Evolutionary conservation across 495 filamentous ascomycete genomes (phyloP), one percentile per base, ranked within the genome.

Genomic region (Hypoxylon fragiforme): DNA sequence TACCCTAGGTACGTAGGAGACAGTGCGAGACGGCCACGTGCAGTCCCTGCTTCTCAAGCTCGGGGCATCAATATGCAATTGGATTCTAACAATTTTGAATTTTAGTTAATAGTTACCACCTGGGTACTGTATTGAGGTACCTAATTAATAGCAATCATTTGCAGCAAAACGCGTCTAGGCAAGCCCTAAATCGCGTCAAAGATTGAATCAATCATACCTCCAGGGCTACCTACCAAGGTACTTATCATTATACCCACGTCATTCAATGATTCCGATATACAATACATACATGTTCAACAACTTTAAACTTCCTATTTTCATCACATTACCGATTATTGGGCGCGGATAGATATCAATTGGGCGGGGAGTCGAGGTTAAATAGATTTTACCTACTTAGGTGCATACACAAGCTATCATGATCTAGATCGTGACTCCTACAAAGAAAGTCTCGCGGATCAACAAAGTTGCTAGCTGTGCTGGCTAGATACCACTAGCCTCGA

Each of bases 21-120:
- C 50, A 50, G 50, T 50, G 57, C 45, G 44, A 50, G 13, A 42
- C 24, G 26, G 20, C 55, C 55, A 58, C 55, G 55, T 58, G 47
- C 36, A 15, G 15, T 35, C 57, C 57, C 44, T 54, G 57, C 22
- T 51, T n/a, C 43, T 11, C 20, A n/a, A n/a, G n/a, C n/a, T n/a
- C n/a, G n/a, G n/a, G 7, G 13, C 26, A 47, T 36, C 41, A 39
- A 50, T 42, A 51, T 50, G 24, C 16, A 51, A 57, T 50, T 44
- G 37, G n/a, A n/a, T n/a, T n/a, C n/a, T n/a, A n/a, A n/a, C n/a
- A n/a, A n/a, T n/a, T n/a, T n/a, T n/a, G n/a, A n/a, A n/a, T n/a
- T n/a, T n/a, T n/a, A n/a, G n/a, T n/a, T n/a, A n/a, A n/a, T n/a
- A n/a, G n/a, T n/a, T n/a, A n/a, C n/a, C n/a, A n/a, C n/a, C n/a